Conservation (phyloP, 257 asterid genomes). For the Asclepias syriaca region DNA sequence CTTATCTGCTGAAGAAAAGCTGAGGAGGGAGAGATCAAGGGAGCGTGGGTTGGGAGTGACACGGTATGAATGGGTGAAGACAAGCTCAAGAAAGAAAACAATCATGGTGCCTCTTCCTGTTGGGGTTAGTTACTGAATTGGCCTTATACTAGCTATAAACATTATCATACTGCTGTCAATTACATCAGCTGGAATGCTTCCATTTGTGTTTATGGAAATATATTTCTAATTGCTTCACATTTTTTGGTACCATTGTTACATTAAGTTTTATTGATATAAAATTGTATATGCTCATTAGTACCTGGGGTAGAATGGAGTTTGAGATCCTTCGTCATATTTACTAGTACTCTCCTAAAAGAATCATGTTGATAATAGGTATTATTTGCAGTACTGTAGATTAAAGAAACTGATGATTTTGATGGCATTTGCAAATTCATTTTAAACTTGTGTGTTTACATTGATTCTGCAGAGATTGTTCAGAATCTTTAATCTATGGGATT, state of each 20-base stretch:
- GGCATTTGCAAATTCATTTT: not conserved
- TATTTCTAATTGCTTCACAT: not conserved
- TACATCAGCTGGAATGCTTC: not conserved
- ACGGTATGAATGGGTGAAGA: conserved; percentile 88
- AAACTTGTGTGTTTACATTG: conserved; percentile 1
- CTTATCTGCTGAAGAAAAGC: conserved; percentile 79
- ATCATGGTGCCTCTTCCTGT: conserved; percentile 81
- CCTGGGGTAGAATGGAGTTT: not conserved
- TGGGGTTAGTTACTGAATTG: conserved; percentile 56
- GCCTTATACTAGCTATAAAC: conserved; percentile 11
- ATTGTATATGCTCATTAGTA: not conserved
- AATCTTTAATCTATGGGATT: not conserved
- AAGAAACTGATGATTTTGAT: conserved; percentile 2
- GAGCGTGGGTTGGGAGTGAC: conserved; percentile 97
- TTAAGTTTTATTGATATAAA: not conserved
- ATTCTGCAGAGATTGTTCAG: not conserved
- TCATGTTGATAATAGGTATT: not conserved
- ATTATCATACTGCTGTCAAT: not conserved
- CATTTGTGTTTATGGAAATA: not conserved
- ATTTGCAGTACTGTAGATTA: not conserved
- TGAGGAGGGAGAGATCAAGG: conserved; percentile 87
- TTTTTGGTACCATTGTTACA: not conserved
- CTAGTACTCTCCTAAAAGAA: not conserved
- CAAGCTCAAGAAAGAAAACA: conserved; percentile 51
- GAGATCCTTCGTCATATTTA: not conserved